Evolutionary conservation across 1,139 yeast species (phyloP).

Genomic region (Yamadazyma aaseri): DNA sequence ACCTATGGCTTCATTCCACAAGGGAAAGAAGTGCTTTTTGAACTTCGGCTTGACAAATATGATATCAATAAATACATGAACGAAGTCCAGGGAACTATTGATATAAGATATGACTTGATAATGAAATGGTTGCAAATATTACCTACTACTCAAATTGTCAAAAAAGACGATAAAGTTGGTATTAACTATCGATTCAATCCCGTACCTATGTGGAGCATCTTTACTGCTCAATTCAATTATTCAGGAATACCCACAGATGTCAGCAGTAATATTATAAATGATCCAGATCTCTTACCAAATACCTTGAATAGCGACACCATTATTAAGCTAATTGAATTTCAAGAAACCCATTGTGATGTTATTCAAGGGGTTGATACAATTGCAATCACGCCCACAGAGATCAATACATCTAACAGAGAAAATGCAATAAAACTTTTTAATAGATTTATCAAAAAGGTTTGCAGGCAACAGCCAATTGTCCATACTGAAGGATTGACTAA

Average conservation of each 20-base stretch:
- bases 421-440: conserved; percentile 10
- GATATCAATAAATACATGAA: conserved; percentile 12
- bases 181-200: conserved; percentile 17
- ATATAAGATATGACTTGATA: conserved; percentile 13
- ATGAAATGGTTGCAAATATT: conserved; percentile 28
- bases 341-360: conserved; percentile 26
- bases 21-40: conserved; percentile 11
- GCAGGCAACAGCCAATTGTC: conserved; percentile 4
- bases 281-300: conserved; percentile 8
- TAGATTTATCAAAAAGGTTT: conserved; percentile 10
- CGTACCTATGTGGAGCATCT: conserved; percentile 18
- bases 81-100: conserved; percentile 12
- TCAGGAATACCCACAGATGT: conserved; percentile 11
- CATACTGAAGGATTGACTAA: conserved; percentile 6
- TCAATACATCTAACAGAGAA: conserved; percentile 6
- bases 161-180: conserved; percentile 15
- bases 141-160: conserved; percentile 25
- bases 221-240: conserved; percentile 11
- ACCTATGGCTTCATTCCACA: conserved; percentile 63
- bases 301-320: conserved; percentile 10
- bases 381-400: conserved; percentile 11
- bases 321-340: conserved; percentile 18
- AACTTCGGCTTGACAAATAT: conserved; percentile 9
- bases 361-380: conserved; percentile 24
- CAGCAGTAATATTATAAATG: conserved; percentile 6